Base-by-base conservation (phyloP, 345 rosid species). In the Citrus medica region DNA sequence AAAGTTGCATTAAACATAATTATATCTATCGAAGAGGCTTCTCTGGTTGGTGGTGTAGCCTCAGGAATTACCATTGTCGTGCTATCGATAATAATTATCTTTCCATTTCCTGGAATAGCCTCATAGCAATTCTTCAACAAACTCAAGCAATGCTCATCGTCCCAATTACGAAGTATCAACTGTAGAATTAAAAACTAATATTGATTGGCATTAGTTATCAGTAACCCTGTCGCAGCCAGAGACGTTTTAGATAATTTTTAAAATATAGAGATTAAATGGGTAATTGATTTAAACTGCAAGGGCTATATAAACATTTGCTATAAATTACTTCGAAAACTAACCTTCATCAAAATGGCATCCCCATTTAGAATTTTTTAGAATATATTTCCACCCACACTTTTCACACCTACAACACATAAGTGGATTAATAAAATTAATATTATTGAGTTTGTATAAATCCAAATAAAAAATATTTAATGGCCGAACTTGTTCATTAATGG, bases 121-220 rank as follows among this genome's bases (percentile, higher is more conserved):
- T 83, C 70, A 55, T 84, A 81, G 78, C 91, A 88, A 62, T 90
- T 90, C 78, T 69, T 88, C 81, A 90, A 67, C 6, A 90, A 58
- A 30, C 72, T 90, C 21, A 85, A 22, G 79, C 90, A 86, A 17
- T 84, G 80, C 4, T 84, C 85, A 25, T 90, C 90, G 66, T 85
- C 80, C 91, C 90, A 90, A 9, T 88, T 83, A 53, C 81, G 90
- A 38, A 88, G 83, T 61, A 86, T 84, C 78, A 86, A 84, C 87
- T 77, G 38, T 2, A 51, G 17, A 51, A 51, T 51, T 14, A 13
- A 4, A 51, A 16, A 16, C 4, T 51, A 51, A 4, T 4, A 51
- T 51, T 17, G 4, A 51, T 51, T 51, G 21, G 56, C 0, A 42
- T 16, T 14, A 4, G 56, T 51, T 51, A 51, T 51, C 21, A 51